Base-by-base conservation (phyloP, 441 rosid species). In the Metrosideros polymorpha region DNA sequence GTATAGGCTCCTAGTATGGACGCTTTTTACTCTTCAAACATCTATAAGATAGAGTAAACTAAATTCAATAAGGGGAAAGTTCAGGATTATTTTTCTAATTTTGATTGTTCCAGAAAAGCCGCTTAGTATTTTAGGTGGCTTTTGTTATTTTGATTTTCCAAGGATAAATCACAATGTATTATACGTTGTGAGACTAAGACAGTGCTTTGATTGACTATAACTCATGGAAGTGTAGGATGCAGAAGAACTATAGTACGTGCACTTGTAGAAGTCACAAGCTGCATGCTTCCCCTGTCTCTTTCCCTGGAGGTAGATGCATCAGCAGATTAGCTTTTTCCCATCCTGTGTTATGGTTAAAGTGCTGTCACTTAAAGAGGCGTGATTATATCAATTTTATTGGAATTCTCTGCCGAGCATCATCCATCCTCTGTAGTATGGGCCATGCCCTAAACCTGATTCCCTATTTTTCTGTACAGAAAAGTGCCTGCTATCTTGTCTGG, bases 401-500 rank as follows among this genome's bases (percentile, higher is more conserved):
- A 42, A 71, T 35, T 71, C 79, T 35, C 79, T 35, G 47, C 77
- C 2, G 8, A 39, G 79, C 2, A 7, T 71, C 79, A 71, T 39
- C 79, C 17, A 1, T 39, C 79, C 79, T 71, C 25, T 3, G 8
- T 39, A 71, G 79, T 35, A 35, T 71, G 79, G 79, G 79, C 47
- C n/a, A 12, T 71, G 47, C 79, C 39, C 15, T 71, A 71, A 71
- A 71, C 47, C 47, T 39, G 79, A 71, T 39, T 71, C 47, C 45
- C n/a, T 71, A 71, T 85, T 86, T 56, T 85, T 86, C 77, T 88
- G 30, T 71, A 88, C 95, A 97, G 99, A 92, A 93, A 92, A 77
- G 87, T 92, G 52, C 94, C 97, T 71, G 90, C 94, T 50, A 90
- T 95, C 89, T 93, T 98, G 55, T 94, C 98, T 10, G 92, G 94